Evolutionary conservation across 148 eudicot species (phyloP).

Genomic region (Arctostaphylos glauca): DNA sequence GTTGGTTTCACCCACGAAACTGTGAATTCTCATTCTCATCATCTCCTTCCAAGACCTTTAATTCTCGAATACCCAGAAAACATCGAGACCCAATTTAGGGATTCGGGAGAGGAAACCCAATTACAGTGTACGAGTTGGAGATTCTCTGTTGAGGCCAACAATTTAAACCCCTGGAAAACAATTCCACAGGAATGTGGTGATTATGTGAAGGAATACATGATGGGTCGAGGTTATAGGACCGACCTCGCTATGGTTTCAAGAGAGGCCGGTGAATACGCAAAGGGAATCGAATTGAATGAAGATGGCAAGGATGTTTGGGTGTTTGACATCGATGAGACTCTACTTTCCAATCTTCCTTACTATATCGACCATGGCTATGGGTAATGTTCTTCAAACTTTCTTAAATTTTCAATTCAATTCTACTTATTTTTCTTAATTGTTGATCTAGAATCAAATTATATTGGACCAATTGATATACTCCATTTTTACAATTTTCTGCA

Average conservation of each 20-base stretch:
- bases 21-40: constrained; percentile 15
- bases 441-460: not conserved
- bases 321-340: constrained; percentile 91
- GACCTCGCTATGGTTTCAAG: constrained; percentile 64
- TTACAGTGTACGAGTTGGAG: constrained; percentile 81
- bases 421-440: not conserved
- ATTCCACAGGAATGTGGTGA: constrained; percentile 73
- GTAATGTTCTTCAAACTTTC: constrained; percentile 33
- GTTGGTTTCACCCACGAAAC: constrained; percentile 28
- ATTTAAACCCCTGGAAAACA: constrained; percentile 75
- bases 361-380: constrained; percentile 79
- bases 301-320: constrained; percentile 82
- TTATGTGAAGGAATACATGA: constrained; percentile 65
- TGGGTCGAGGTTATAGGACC: constrained; percentile 42
- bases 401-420: not conserved
- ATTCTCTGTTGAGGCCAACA: constrained; percentile 74
- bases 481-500: not conserved
- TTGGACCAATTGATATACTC: not conserved
- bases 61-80: constrained; percentile 47
- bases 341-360: constrained; percentile 90
- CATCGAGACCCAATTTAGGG: constrained; percentile 13
- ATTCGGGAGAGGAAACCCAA: constrained; percentile 23
- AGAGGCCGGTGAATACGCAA: constrained; percentile 60
- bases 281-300: constrained; percentile 32
- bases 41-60: constrained; percentile 49